Evolutionary conservation across 2,329 filamentous ascomycete genomes (phyloP), one percentile per base, ranked within the genome.

Genomic region (Talaromyces sp.): DNA sequence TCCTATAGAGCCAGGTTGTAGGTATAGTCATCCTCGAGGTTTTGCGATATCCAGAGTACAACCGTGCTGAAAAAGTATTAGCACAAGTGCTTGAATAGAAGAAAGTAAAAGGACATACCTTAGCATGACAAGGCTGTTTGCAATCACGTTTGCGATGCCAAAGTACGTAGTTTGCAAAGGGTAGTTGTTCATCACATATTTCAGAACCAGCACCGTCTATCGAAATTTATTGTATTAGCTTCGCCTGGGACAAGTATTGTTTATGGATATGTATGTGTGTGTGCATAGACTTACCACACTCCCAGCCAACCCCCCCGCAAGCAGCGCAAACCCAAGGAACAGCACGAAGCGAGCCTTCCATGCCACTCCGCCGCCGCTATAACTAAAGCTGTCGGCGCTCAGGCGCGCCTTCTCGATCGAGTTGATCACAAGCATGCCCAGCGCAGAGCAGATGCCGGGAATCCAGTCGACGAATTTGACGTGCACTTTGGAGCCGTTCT

Each of bases 381-480:
- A 89, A 63, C 82, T 85, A 71, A 86, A 89, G 69, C 79, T 85
- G 71, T 89, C 87, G 36, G 84, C 85, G 44, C 81, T 83, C 61
- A 90, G 73, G 47, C 86, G 80, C 30, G 85, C 83, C 76, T 89
- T 89, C 70, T 90, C 87, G 69, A 90, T 89, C 64, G 82, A 86
- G 75, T 89, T 89, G 79, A 89, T 89, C 68, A 89, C 85, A 57
- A 89, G 81, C 87, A 89, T 89, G 63, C 87, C 87, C 34, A 89
- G 80, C 63, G 85, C 81, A 51, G 84, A 87, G 79, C 87, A 89
- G 76, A 90, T 89, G 63, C 84, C 83, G 3, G 87, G 87, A 67
- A 90, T 87, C 87, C 87, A 90, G 78, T 90, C 87, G 66, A 89
- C 82, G 74, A 89, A 89, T 73, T 84, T 88, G 70, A 89, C 82